Percentiles rank a stretch among this genome's conserved stretches.
These are phyloP conservation scores for Capsella rubella DNA, from an alignment of 441 rosid species.

Conservation along the genomic window DNA sequence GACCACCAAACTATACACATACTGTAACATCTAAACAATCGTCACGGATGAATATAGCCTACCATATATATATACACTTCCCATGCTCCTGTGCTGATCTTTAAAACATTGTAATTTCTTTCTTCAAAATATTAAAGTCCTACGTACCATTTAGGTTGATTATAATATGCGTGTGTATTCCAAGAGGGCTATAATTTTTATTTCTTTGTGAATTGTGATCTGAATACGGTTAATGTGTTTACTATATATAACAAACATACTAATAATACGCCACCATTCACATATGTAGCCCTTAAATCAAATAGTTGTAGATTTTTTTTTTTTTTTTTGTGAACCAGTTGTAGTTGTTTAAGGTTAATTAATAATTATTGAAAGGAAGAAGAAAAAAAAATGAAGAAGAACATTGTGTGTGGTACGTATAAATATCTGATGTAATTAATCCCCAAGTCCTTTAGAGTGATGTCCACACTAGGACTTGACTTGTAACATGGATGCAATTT, in stretches of 20 bases:
- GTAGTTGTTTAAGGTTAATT: not conserved
- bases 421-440: constrained; percentile 28
- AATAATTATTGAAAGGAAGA: not conserved
- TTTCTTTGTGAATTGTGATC: not conserved
- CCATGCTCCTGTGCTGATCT: not conserved
- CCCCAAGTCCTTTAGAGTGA: constrained; percentile 21
- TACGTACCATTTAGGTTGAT: too few relatives aligned
- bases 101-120: not conserved
- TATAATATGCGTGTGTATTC: too few relatives aligned
- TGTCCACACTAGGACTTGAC: constrained; percentile 41
- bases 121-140: too few relatives aligned
- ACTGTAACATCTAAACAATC: not conserved
- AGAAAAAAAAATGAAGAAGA: not conserved
- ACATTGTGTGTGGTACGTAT: constrained; percentile 14
- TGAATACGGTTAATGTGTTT: constrained; percentile 4
- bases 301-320: not conserved
- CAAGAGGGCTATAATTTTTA: not conserved
- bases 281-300: not conserved
- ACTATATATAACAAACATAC: not conserved
- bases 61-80: not conserved
- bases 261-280: constrained; percentile 14
- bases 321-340: too few relatives aligned
- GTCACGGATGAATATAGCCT: not conserved
- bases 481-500: constrained; percentile 40
- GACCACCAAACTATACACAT: constrained; percentile 14